Evolutionary conservation across 2,329 filamentous ascomycete species (phyloP).

Genomic region (Stagonosporopsis tanaceti): DNA sequence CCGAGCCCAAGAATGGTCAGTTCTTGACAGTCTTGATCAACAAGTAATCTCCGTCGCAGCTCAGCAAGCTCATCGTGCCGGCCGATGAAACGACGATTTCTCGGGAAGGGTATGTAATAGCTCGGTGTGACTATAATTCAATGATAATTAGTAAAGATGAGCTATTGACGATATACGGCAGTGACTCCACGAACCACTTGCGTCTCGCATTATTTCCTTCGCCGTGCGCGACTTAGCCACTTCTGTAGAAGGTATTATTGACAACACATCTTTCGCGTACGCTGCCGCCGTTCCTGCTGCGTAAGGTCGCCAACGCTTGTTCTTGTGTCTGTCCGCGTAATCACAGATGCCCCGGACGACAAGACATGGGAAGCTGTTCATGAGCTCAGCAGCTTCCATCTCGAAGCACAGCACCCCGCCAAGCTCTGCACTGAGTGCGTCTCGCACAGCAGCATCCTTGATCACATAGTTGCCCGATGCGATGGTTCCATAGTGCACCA

Average conservation of each 20-base stretch:
- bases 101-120: slow-evolving; percentile 33
- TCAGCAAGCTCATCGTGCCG: slow-evolving; percentile 31
- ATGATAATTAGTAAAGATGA: too few species aligned
- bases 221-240: slow-evolving; percentile 14
- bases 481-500: slow-evolving; percentile 19
- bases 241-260: slow-evolving; percentile 13
- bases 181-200: too few species aligned
- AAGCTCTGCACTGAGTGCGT: slow-evolving; percentile 19
- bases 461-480: slow-evolving; percentile 18
- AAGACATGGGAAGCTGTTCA: slow-evolving; percentile 11
- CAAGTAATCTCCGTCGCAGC: slow-evolving; percentile 36
- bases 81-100: slow-evolving; percentile 40
- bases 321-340: slow-evolving; percentile 16
- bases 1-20: slow-evolving; percentile 41
- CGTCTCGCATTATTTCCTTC: not conserved
- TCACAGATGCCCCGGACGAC: slow-evolving; percentile 15
- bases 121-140: slow-evolving; percentile 5
- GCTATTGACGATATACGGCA: too few species aligned
- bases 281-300: slow-evolving; percentile 13
- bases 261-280: slow-evolving; percentile 17
- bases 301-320: slow-evolving; percentile 8
- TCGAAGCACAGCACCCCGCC: slow-evolving; percentile 12
- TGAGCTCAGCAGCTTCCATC: slow-evolving; percentile 11
- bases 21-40: slow-evolving; percentile 29
- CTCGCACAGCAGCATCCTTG: slow-evolving; percentile 13